Conservation (phyloP, 495 filamentous ascomycete genomes). For the Cercophora samala region DNA sequence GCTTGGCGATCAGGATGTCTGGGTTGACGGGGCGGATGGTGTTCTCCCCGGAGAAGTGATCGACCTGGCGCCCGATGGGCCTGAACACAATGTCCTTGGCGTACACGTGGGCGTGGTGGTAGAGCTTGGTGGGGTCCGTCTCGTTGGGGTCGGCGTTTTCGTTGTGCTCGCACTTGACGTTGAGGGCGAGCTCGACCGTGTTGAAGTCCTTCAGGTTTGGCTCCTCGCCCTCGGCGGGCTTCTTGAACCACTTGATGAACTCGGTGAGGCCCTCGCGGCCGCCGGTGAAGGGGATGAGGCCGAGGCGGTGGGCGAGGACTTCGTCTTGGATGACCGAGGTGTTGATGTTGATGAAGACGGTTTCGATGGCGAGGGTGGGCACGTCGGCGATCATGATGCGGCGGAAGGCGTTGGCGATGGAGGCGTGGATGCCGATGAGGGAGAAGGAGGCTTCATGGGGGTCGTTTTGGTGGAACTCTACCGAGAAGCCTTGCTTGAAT, state of each 20-base stretch:
- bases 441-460: slow-evolving; percentile 78
- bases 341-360: slow-evolving; percentile 87
- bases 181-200: slow-evolving; percentile 68
- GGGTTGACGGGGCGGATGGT: slow-evolving; percentile 75
- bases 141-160: slow-evolving; percentile 62
- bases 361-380: slow-evolving; percentile 88
- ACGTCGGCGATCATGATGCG: slow-evolving; percentile 95
- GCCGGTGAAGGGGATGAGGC: slow-evolving; percentile 84
- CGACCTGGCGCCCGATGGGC: slow-evolving; percentile 67
- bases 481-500: slow-evolving; percentile 63
- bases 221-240: slow-evolving; percentile 40
- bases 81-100: slow-evolving; percentile 73
- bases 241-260: slow-evolving; percentile 69
- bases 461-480: slow-evolving; percentile 81
- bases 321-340: slow-evolving; percentile 97
- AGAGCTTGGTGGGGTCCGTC: slow-evolving; percentile 76
- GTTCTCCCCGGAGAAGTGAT: slow-evolving; percentile 63
- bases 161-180: slow-evolving; percentile 75
- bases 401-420: slow-evolving; percentile 96
- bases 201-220: slow-evolving; percentile 65
- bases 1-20: slow-evolving; percentile 90
- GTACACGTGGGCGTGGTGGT: slow-evolving; percentile 83
- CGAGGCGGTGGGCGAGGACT: slow-evolving; percentile 83
- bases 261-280: slow-evolving; percentile 68
- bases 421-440: slow-evolving; percentile 83